Evolutionary conservation across 129 eudicot species (phyloP).

Genomic region (Scalesia atractyloides): DNA sequence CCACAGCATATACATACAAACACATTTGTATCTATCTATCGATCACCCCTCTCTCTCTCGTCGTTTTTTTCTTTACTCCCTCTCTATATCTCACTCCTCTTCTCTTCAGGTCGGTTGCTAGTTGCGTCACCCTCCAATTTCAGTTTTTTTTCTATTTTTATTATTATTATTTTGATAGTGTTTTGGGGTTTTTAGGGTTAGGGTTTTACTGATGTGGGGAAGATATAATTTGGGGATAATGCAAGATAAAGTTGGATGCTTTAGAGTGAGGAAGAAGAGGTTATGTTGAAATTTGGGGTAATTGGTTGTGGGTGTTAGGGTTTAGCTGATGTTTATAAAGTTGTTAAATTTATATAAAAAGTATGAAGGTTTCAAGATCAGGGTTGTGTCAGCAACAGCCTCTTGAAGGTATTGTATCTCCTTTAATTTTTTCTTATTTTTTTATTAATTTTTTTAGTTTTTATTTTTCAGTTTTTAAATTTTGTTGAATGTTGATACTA

Average conservation of each 20-base stretch:
- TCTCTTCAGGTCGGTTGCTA: constrained; percentile 44
- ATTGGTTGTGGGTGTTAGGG: not conserved
- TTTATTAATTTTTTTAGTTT: not conserved
- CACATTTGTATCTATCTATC: constrained; percentile 8
- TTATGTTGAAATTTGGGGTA: constrained; percentile 21
- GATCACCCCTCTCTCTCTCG: constrained; percentile 10
- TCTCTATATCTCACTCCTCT: constrained; percentile 36
- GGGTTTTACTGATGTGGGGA: constrained; percentile 19
- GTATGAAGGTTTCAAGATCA: constrained; percentile 99
- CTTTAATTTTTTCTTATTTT: constrained; percentile 35
- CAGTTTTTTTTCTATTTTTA: constrained; percentile 5
- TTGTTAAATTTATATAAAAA: constrained; percentile 26
- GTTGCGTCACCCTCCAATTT: constrained; percentile 37
- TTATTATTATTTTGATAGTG: constrained; percentile 38
- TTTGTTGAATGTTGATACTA: no score
- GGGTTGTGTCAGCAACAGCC: constrained; percentile 85
- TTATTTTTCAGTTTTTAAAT: constrained; percentile 26
- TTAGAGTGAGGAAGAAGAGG: constrained; percentile 21
- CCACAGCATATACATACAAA: not conserved
- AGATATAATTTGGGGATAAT: constrained; percentile 9
- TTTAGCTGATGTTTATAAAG: constrained; percentile 21
- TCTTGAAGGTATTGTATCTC: constrained; percentile 68
- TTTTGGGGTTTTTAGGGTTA: constrained; percentile 35
- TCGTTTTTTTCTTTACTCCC: not conserved
- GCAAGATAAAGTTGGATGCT: constrained; percentile 27